Percentiles rank a stretch among this genome's conserved stretches.
Evolutionary conservation across 768 basidiomycete species (phyloP).

Genomic region (Fomitopsis pulvina): DNA sequence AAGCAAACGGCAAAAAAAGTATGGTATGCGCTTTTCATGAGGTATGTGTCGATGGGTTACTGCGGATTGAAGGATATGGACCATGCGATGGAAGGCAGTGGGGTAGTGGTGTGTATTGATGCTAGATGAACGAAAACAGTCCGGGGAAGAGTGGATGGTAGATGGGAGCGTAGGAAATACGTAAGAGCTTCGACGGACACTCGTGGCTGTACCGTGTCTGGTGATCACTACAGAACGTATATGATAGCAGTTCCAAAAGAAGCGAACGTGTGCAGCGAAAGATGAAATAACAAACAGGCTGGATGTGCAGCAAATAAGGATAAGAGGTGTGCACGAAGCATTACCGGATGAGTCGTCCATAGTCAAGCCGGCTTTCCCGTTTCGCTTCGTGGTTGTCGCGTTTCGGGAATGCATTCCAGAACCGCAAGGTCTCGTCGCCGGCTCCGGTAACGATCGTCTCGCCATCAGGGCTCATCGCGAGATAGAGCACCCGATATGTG

Average conservation of each 20-base stretch:
- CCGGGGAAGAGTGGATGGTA: constrained; percentile 2
- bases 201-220: background rate
- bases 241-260: background rate
- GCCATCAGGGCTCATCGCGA: constrained; percentile 97
- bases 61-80: background rate
- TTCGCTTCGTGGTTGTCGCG: constrained; percentile 38
- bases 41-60: background rate
- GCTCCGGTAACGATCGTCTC: constrained; percentile 98
- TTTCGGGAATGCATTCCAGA: constrained; percentile 97
- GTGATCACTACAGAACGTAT: background rate
- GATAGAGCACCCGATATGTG: constrained; percentile 89
- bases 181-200: background rate
- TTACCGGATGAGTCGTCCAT: constrained; percentile 31
- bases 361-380: constrained; percentile 37
- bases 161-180: constrained; percentile 9
- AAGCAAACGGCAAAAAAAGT: background rate
- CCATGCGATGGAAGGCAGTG: background rate
- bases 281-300: background rate
- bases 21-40: background rate
- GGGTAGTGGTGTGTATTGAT: background rate
- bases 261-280: background rate
- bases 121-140: background rate
- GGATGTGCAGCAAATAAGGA: constrained; percentile 5
- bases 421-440: constrained; percentile 93
- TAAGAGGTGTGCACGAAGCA: background rate